Evolutionary conservation across 1,284 basidiomycete genomes (phyloP).

Genomic region (Porogramme epimiltina): DNA sequence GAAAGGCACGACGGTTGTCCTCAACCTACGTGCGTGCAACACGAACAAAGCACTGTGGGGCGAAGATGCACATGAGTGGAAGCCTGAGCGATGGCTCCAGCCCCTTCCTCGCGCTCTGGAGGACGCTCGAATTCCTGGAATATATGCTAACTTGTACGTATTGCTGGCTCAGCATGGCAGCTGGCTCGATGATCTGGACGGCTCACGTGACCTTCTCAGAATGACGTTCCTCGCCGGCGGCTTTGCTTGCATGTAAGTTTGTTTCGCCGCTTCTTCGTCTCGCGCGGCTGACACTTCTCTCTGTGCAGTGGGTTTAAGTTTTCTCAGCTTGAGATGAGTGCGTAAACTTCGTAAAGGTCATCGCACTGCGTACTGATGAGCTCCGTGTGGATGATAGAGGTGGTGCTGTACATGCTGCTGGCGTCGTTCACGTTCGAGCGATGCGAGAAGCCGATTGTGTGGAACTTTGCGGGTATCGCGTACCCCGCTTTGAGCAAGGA

Average conservation of each 20-base stretch:
- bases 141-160: slow-evolving; percentile 25
- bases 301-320: slow-evolving; percentile 32
- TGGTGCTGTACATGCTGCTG: slow-evolving; percentile 12
- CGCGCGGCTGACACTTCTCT: neutral
- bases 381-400: slow-evolving; percentile 10
- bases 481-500: slow-evolving; percentile 17
- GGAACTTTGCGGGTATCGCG: slow-evolving; percentile 12
- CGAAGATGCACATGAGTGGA: slow-evolving; percentile 54
- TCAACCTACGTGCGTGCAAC: slow-evolving; percentile 52
- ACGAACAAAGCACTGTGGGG: slow-evolving; percentile 53
- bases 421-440: slow-evolving; percentile 8
- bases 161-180: no score
- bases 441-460: slow-evolving; percentile 10
- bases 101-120: slow-evolving; percentile 21
- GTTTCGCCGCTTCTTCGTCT: neutral
- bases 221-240: slow-evolving; percentile 37
- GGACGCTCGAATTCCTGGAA: slow-evolving; percentile 23
- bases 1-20: slow-evolving; percentile 48
- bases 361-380: neutral
- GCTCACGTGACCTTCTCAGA: slow-evolving; percentile 20
- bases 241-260: slow-evolving; percentile 32
- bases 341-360: slow-evolving; percentile 6
- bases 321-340: slow-evolving; percentile 37
- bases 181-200: no score
- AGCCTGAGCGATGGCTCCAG: slow-evolving; percentile 35